Percentiles rank a stretch among this genome's conserved stretches.
Evolutionary conservation across 768 basidiomycete genomes (phyloP).

Genomic region (Serendipita sp.): DNA sequence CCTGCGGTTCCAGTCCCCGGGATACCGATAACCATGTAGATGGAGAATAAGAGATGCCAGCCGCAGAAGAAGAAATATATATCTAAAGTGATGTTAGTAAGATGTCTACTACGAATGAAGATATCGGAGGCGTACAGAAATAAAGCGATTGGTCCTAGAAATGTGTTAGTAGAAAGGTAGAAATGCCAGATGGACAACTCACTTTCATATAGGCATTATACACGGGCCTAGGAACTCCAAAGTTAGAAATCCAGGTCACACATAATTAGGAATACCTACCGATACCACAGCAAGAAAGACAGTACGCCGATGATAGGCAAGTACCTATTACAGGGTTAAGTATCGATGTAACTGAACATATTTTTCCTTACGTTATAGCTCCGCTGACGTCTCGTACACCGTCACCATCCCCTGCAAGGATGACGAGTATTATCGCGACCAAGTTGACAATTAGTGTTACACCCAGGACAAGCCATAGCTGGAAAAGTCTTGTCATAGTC

Average conservation of each 20-base stretch:
- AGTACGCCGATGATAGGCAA: conserved; percentile 55
- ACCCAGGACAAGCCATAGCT: conserved; percentile 83
- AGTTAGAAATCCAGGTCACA: conserved; percentile 2
- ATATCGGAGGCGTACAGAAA: conserved; percentile 46
- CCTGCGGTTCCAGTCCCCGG: conserved; percentile 92
- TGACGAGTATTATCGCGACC: conserved; percentile 73
- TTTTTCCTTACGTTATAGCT: conserved; percentile 52
- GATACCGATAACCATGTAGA: conserved; percentile 93
- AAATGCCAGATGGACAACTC: conserved; percentile 14
- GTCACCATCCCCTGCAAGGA: conserved; percentile 57
- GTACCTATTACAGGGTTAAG: conserved; percentile 35
- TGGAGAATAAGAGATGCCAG: conserved; percentile 81
- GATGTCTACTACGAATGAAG: not conserved
- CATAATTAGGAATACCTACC: conserved; percentile 30
- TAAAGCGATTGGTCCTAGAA: conserved; percentile 79
- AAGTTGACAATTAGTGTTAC: conserved; percentile 76
- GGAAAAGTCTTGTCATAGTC: conserved; percentile 73
- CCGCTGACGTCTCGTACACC: conserved; percentile 68
- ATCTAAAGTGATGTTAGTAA: conserved; percentile 31
- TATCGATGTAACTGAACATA: conserved; percentile 8
- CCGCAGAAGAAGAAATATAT: conserved; percentile 94
- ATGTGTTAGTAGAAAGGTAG: conserved; percentile 10
- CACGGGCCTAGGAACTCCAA: conserved; percentile 44
- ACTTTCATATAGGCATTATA: conserved; percentile 98
- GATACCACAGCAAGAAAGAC: conserved; percentile 91